Base-by-base conservation (phyloP, 768 basidiomycete genomes). In the Crucibulum laeve region DNA sequence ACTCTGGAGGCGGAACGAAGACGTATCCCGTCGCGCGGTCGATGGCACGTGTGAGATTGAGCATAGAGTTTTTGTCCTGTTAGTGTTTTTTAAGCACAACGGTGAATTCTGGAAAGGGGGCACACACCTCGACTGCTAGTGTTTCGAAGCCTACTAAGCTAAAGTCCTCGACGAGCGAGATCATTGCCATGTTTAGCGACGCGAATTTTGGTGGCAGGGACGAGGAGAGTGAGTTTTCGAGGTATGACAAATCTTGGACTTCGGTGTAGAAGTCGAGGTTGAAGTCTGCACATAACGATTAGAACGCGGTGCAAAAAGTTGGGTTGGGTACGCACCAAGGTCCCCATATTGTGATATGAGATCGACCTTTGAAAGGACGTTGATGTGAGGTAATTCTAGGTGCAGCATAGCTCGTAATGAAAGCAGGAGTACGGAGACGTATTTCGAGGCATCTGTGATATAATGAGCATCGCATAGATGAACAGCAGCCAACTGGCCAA, bases 261-360 rank as follows among this genome's bases (percentile, higher is more conserved):
- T 99, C 93, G 32, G 96, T 97, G 62, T 98, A 98, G 62, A 89
- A 99, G 51, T 92, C 90, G 22, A 99, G 83, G 56, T 95, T 96
- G 71, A 99, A 98, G 34, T 95, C 95, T 96, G 53, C 4, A 45
- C 15, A 32, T 38, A 25, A 7, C 22, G 40, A 24, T 24, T 32
- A 25, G 43, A 40, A 17, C 26, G 18, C 26, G 17, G 17, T 11
- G 7, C 14, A 38, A 46, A 38, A 25, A 32, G 14, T 39, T 26
- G 44, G 46, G 21, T n/a, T 40, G 18, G n/a, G n/a, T 41, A 15
- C 77, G 36, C 54, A 94, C 94, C 90, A 33, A 98, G 74, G 48
- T 95, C 91, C 8, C 96, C 96, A 48, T 95, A 94, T 51, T 86
- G 80, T 14, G 77, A 71, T 14, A 99, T 70, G n/a, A 97, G 69